Base-by-base conservation (phyloP, 2,329 filamentous ascomycete species). In the Dactylonectria macrodidyma region DNA sequence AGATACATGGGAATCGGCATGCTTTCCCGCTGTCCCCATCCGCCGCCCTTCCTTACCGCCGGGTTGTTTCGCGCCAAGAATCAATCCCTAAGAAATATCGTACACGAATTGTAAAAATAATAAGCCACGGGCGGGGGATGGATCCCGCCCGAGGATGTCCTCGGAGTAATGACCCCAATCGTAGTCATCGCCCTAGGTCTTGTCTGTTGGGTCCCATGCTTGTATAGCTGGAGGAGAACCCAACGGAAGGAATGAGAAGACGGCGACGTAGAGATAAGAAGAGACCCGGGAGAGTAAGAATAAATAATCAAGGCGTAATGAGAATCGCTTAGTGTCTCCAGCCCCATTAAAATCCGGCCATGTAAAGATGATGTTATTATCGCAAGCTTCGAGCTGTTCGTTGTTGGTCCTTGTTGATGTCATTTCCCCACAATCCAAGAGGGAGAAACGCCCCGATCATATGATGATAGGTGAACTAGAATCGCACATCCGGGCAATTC, bases 341-440 rank as follows among this genome's bases (percentile, higher is more conserved):
- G 51, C 52, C 60, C 73, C 67, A 71, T 76, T 75, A 75, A 69
- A 73, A 61, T 67, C 71, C 52, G 72, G 72, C 64, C 56, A 75
- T 71, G 66, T 73, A 71, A 71, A 62, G 55, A 66, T 69, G 61
- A 67, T 72, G 68, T 59, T 72, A 73, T 72, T 73, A 65, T 64
- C 68, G 62, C 51, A 58, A 72, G 71, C 70, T 70, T 75, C 67
- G 68, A 76, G 74, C 73, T 64, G 62, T 67, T 65, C 65, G 59
- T 57, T 72, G 71, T 66, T 50, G 62, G 66, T 71, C 47, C 46
- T 54, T 62, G 59, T 69, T 72, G 57, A 55, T 61, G 56, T 73
- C 72, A 66, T 76, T 62, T 58, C 60, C 55, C 65, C 48, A 60
- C 68, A 67, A 70, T 70, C 62, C 73, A 69, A 67, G 65, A 68